Evolutionary conservation across 345 rosid genomes (phyloP).

Genomic region (Capsella bursapastoris): DNA sequence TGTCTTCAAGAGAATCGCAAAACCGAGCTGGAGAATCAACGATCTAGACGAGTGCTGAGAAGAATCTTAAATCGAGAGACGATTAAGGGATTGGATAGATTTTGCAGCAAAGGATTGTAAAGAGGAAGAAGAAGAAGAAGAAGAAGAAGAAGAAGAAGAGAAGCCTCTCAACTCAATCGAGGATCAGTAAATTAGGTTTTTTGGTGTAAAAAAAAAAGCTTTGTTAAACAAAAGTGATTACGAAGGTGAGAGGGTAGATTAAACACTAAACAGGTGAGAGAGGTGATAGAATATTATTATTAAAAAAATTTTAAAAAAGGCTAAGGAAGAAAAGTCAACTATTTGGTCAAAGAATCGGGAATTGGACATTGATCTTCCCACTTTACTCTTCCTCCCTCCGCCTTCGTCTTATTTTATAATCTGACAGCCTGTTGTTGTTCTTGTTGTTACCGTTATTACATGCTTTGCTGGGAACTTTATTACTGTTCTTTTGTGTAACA

Average conservation of each 20-base stretch:
- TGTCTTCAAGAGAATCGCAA: neutral
- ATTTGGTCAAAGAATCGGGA: constrained; percentile 31
- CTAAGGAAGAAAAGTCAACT: constrained; percentile 33
- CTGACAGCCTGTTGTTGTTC: constrained; percentile 13
- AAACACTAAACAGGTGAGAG: constrained; percentile 8
- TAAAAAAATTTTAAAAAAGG: too few relatives aligned
- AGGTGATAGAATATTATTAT: neutral
- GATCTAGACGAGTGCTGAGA: constrained; percentile 28
- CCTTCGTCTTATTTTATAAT: neutral
- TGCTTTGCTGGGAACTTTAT: constrained; percentile 15
- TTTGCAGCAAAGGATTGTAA: neutral
- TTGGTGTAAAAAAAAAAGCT: neutral
- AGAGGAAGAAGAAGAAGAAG: constrained; percentile 17
- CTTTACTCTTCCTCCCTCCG: neutral
- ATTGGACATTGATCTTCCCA: constrained; percentile 12
- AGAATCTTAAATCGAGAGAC: neutral
- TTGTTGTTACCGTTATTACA: neutral
- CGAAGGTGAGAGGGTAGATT: neutral
- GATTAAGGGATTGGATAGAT: neutral
- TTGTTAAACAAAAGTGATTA: neutral
- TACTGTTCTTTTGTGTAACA: neutral
- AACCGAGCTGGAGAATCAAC: neutral
- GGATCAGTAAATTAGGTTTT: constrained; percentile 32
- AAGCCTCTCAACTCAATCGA: neutral
- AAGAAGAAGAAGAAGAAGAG: neutral